Evolutionary conservation across 208 protist genomes (phyloP).

Genomic region (Leishmania martiniquensis): DNA sequence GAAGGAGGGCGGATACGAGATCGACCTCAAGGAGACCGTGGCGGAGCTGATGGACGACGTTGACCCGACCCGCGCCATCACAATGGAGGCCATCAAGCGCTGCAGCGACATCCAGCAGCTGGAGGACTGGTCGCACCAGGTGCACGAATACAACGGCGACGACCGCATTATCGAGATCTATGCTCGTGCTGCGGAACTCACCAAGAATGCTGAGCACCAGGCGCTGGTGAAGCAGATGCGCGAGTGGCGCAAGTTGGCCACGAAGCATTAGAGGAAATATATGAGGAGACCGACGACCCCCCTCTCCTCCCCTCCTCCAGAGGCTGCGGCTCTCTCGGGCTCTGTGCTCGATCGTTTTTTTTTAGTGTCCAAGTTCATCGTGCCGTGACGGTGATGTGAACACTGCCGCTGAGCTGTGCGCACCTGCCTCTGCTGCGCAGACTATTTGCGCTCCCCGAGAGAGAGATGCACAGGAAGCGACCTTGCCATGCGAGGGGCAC

Average conservation of each 20-base stretch:
- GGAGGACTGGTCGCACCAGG: conserved; percentile 76
- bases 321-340: neutral
- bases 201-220: conserved; percentile 74
- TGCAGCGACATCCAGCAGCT: conserved; percentile 76
- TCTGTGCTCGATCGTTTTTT: neutral
- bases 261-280: conserved; percentile 48
- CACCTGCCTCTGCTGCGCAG: neutral
- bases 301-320: no score
- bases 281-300: no score
- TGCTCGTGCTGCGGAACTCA: conserved; percentile 78
- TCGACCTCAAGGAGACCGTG: conserved; percentile 67
- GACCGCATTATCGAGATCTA: conserved; percentile 87
- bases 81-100: conserved; percentile 61
- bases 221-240: conserved; percentile 79
- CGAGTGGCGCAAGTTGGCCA: conserved; percentile 67
- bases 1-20: conserved; percentile 63
- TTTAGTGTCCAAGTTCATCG: neutral
- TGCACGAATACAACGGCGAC: conserved; percentile 92
- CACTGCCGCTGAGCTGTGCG: neutral
- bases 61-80: conserved; percentile 80
- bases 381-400: neutral
- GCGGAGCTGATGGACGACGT: conserved; percentile 78
- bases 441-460: neutral
- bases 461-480: neutral
- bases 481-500: no score